These are phyloP conservation scores for Dysphania ambrosioides DNA, from an alignment of 148 eudicot species.

Conservation along the genomic window DNA sequence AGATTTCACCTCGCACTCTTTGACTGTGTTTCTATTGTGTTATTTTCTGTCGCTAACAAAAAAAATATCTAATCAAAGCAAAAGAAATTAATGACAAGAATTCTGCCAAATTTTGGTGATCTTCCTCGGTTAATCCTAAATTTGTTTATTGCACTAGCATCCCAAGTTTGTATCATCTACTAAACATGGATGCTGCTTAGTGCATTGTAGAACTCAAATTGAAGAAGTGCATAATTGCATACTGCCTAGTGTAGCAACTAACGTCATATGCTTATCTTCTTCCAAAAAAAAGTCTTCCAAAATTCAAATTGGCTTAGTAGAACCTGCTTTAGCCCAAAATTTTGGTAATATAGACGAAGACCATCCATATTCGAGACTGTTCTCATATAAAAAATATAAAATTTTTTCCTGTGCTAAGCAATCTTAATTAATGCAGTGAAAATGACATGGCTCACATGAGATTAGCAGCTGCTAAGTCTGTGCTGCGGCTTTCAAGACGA, in stretches of 20 bases:
- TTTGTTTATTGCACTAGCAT: too few relatives aligned
- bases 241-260: too few relatives aligned
- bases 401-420: slow-evolving; percentile 5
- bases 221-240: too few relatives aligned
- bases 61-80: too few relatives aligned
- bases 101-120: too few relatives aligned
- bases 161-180: too few relatives aligned
- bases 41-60: too few relatives aligned
- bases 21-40: background rate
- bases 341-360: background rate
- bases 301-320: background rate
- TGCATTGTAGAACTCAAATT: background rate
- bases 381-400: background rate
- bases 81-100: too few relatives aligned
- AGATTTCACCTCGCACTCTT: background rate
- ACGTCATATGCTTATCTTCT: background rate
- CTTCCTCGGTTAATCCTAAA: too few relatives aligned
- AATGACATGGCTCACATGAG: slow-evolving; percentile 47
- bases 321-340: background rate
- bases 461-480: slow-evolving; percentile 86
- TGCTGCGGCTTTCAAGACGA: slow-evolving; percentile 76
- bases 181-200: too few relatives aligned
- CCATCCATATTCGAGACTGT: background rate
- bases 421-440: slow-evolving; percentile 46
- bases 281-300: background rate